phyloP scores from a whole-genome alignment of 2,329 filamentous ascomycete genomes.

The Colletotrichum cuscutae region DNA sequence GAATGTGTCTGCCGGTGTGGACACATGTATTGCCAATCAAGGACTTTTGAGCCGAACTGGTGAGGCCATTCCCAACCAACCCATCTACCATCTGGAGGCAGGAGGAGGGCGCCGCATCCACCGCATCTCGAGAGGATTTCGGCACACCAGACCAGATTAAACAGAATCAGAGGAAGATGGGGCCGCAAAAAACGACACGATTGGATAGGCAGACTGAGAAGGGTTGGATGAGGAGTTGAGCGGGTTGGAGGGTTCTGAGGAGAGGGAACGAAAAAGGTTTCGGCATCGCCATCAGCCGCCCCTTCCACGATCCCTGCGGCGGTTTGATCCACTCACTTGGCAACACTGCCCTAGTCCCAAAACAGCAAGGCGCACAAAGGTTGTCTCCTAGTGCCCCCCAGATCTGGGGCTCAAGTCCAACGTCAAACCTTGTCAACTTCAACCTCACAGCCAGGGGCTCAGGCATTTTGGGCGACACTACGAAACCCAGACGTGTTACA shows the following conservation, averaged over 20 bases:
- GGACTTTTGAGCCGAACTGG: neutral
- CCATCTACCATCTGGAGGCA: neutral
- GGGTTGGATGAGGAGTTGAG: neutral
- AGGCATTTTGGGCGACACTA: constrained; percentile 24
- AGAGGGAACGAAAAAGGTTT: constrained; percentile 32
- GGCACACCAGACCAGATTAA: constrained; percentile 10
- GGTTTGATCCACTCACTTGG: constrained; percentile 35
- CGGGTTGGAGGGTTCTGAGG: neutral
- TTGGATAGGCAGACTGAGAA: neutral
- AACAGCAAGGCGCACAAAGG: constrained; percentile 2
- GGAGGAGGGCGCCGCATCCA: constrained; percentile 18
- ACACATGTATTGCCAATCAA: neutral
- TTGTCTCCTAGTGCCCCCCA: constrained; percentile 33
- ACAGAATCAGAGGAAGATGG: constrained; percentile 18
- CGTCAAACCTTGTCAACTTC: constrained; percentile 29
- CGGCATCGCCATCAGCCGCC: constrained; percentile 32
- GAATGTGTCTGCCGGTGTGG: neutral
- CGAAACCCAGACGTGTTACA: constrained; percentile 60
- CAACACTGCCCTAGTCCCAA: constrained; percentile 13
- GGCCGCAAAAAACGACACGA: neutral
- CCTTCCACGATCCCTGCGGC: constrained; percentile 31
- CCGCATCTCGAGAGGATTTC: neutral
- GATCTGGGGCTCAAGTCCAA: constrained; percentile 35
- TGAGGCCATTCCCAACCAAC: constrained; percentile 22
- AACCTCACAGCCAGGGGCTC: constrained; percentile 31